Conservation (phyloP, 345 rosid species). For the Passiflora organensis region DNA sequence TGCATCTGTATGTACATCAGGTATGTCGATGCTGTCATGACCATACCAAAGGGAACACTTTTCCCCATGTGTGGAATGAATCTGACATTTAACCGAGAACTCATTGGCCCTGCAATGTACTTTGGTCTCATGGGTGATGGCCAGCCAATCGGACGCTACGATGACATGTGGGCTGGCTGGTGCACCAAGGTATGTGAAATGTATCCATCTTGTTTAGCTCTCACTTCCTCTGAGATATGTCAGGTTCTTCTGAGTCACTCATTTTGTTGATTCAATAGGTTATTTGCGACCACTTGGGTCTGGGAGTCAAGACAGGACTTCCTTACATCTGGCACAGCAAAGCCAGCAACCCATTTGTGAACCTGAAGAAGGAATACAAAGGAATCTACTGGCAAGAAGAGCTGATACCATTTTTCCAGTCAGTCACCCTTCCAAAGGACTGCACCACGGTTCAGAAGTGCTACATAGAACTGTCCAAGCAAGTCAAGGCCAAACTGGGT, state of each 20-base stretch:
- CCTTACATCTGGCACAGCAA: constrained; percentile 97
- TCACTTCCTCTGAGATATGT: neutral
- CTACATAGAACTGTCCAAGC: constrained; percentile 74
- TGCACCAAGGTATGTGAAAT: constrained; percentile 45
- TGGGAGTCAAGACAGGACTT: constrained; percentile 82
- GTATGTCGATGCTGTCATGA: constrained; percentile 79
- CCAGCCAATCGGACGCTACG: constrained; percentile 81
- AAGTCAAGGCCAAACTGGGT: constrained; percentile 68
- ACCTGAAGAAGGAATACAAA: constrained; percentile 83
- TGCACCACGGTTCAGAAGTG: constrained; percentile 83
- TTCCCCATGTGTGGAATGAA: constrained; percentile 98
- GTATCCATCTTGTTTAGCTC: neutral
- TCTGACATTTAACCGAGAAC: constrained; percentile 66
- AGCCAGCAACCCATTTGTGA: constrained; percentile 89
- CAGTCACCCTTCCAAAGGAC: constrained; percentile 60
- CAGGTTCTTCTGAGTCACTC: neutral
- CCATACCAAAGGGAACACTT: constrained; percentile 72
- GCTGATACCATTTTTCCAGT: constrained; percentile 87
- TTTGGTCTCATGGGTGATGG: constrained; percentile 92
- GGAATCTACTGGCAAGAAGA: constrained; percentile 97
- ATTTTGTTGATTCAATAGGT: constrained; percentile 35
- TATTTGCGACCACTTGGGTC: constrained; percentile 75
- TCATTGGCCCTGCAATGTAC: constrained; percentile 86
- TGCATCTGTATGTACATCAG: constrained; percentile 27
- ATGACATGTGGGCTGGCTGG: constrained; percentile 98